These are phyloP conservation scores for Monascus purpureus DNA, from an alignment of 495 filamentous ascomycete genomes.

Conservation along the genomic window DNA sequence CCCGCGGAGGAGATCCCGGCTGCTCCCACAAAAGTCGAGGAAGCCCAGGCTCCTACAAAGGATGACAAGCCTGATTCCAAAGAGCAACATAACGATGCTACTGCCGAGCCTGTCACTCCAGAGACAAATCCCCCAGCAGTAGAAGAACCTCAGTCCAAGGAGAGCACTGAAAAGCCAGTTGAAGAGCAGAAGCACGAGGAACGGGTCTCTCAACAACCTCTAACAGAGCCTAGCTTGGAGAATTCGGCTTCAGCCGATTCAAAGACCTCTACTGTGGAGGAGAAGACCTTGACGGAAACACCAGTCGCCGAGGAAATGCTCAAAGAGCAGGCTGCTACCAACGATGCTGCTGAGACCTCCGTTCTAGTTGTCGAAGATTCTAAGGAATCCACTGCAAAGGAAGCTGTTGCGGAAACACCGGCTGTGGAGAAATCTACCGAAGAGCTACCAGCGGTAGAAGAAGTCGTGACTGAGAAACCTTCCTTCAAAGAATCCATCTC, in stretches of 20 bases:
- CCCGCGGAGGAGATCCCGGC: conserved; percentile 2
- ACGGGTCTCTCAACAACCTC: no score
- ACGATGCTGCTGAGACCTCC: background rate
- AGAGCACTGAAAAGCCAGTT: no score
- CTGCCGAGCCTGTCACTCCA: background rate
- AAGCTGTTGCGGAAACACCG: conserved; percentile 5
- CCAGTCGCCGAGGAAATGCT: no score
- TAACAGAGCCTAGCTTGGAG: no score
- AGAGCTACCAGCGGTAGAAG: background rate
- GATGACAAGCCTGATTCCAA: conserved; percentile 1
- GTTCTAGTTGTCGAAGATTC: no score
- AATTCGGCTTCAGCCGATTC: no score
- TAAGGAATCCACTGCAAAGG: no score
- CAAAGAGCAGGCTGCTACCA: no score
- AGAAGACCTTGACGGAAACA: no score
- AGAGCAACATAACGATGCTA: conserved; percentile 1
- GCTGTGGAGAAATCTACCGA: conserved; percentile 4
- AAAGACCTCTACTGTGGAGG: no score
- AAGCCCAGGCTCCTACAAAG: conserved; percentile 1
- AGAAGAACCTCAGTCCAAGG: background rate
- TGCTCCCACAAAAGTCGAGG: conserved; percentile 1
- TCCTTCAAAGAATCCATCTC: conserved; percentile 5
- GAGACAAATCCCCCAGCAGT: background rate
- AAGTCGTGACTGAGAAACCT: background rate
- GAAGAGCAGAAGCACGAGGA: no score